Conservation (phyloP, 108 stramenopile genomes). For the Pseudonitzschia delicatissima region DNA sequence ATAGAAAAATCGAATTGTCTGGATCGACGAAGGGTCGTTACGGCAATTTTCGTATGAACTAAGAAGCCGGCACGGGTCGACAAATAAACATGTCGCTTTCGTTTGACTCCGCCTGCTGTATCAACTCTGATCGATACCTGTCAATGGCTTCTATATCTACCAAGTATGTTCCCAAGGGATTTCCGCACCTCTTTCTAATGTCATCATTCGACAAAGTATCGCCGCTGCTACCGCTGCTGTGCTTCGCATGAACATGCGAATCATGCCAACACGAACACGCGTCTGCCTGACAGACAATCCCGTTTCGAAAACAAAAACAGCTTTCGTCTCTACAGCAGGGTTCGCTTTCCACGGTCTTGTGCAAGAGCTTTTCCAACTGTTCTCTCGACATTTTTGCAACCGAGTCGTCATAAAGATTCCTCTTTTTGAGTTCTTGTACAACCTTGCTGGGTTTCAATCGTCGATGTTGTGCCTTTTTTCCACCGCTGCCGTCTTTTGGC, state of each 20-base stretch:
- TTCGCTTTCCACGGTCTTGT: conserved; percentile 63
- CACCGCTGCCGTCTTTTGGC: conserved; percentile 48
- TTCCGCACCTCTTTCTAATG: conserved; percentile 70
- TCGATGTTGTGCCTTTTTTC: conserved; percentile 65
- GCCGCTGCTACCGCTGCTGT: not conserved
- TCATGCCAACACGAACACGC: conserved; percentile 81
- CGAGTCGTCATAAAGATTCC: conserved; percentile 47
- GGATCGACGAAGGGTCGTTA: no score
- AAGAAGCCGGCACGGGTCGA: no score
- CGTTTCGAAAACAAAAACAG: conserved; percentile 70
- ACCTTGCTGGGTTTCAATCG: conserved; percentile 64
- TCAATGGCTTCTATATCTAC: conserved; percentile 59
- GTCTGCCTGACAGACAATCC: conserved; percentile 84
- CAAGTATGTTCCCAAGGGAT: conserved; percentile 64
- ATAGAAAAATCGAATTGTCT: no score
- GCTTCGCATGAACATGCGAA: conserved; percentile 43
- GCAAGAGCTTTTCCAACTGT: conserved; percentile 60
- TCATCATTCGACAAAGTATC: conserved; percentile 23
- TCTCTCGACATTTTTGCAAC: conserved; percentile 37
- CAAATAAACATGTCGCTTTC: no score
- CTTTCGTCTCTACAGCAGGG: conserved; percentile 67
- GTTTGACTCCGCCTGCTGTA: no score
- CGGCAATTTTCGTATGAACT: no score
- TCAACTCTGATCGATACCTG: conserved; percentile 41
- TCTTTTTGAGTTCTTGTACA: conserved; percentile 72